Base-by-base conservation (phyloP, 2,329 filamentous ascomycete genomes). In the Stachybotrys chartarum region DNA sequence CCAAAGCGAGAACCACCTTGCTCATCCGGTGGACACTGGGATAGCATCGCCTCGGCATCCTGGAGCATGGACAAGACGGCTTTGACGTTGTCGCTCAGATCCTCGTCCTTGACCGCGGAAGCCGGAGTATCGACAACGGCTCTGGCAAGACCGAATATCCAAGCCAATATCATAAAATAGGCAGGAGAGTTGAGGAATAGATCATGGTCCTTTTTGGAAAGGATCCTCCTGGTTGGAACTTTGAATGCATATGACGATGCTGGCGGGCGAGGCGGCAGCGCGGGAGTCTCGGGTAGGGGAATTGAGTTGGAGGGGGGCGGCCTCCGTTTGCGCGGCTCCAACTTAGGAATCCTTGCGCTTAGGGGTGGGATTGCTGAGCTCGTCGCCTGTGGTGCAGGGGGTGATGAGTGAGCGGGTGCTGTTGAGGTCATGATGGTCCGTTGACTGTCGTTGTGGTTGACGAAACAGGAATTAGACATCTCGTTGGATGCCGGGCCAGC, bases 1-100 rank as follows among this genome's bases (percentile, higher is more conserved):
- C 94, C 95, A 70, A 99, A 99, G 30, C 94, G 83, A 8, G 91
- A 96, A 50, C 91, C 91, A 32, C 85, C 87, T 50, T 92, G 89
- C 60, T 97, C 91, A 61, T 93, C 81, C 0, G 94, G 87, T 1
- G 94, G 94, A 53, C 87, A 86, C 53, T 80, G 74, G 14, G 78
- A 74, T 6, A 96, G 79, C 1, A 93, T 77, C 6, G 75, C 70
- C 54, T 90, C 85, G 8, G 88, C 83, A 54, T 86, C 80, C 39
- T 87, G 80, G 11, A 99, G 78, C 18, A 97, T 83, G 16, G 71
- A 66, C 45, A 95, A 70, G 35, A 97, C 82, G 14, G 81, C 78
- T 56, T 76, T 75, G 54, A 95, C 75, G 4, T 79, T 71, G 16
- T 78, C 74, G 60, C 86, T 84, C n/a, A 85, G 71, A 48, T 82